A percentile compares a stretch with the other conserved stretches of the same genome.
Evolutionary conservation across 2,329 filamentous ascomycete genomes (phyloP).

Genomic region (Phoma herbarum): DNA sequence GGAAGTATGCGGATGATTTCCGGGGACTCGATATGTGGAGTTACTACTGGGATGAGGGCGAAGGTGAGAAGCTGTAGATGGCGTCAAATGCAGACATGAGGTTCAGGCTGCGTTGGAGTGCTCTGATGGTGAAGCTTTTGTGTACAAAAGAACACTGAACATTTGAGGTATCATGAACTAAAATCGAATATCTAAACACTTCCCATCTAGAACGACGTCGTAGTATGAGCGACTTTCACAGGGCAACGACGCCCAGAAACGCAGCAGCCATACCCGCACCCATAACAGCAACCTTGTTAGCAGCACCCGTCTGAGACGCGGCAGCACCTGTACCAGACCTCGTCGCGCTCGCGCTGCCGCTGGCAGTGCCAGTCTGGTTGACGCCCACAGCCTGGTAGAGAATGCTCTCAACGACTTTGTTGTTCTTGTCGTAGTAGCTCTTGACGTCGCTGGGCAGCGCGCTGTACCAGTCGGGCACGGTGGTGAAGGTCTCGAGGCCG

Average conservation of each 20-base stretch:
- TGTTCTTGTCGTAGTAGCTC: constrained; percentile 36
- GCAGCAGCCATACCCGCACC: constrained; percentile 32
- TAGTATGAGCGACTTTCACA: too few relatives aligned
- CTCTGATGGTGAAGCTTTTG: too few relatives aligned
- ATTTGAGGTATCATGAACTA: too few relatives aligned
- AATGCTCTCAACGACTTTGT: constrained; percentile 28
- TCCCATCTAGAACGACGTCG: too few relatives aligned
- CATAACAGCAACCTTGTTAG: constrained; percentile 21
- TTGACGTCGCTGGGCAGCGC: constrained; percentile 37
- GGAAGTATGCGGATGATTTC: constrained; percentile 61
- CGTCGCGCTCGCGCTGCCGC: constrained; percentile 17
- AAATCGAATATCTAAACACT: too few relatives aligned
- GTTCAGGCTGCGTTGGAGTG: neutral
- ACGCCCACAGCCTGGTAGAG: constrained; percentile 27
- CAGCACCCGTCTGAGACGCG: constrained; percentile 19
- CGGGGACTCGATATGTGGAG: constrained; percentile 62
- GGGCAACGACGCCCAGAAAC: constrained; percentile 35
- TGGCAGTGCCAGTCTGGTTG: constrained; percentile 18
- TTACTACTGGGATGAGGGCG: constrained; percentile 62
- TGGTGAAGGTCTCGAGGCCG: constrained; percentile 28
- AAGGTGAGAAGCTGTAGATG: constrained; percentile 6
- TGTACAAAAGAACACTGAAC: too few relatives aligned
- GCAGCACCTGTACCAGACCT: constrained; percentile 12
- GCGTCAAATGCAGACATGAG: neutral
- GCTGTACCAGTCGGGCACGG: constrained; percentile 33